These are phyloP conservation scores for Yarrowia yakushimensis DNA, from an alignment of 805 yeast genomes.

Conservation along the genomic window DNA sequence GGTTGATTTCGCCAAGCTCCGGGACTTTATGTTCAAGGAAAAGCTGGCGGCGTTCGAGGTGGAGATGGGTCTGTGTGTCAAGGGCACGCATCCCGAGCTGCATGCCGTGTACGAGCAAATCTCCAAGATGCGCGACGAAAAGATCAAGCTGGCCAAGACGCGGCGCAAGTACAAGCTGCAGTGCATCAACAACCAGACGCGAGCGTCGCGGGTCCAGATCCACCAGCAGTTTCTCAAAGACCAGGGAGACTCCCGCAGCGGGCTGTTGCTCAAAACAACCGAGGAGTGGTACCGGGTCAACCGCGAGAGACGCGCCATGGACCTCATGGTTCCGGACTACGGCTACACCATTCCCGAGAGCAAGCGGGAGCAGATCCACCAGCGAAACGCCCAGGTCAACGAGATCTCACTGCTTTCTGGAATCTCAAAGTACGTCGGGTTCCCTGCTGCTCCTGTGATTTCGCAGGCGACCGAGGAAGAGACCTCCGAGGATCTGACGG, in stretches of 20 bases:
- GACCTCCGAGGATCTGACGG: constrained; percentile 64
- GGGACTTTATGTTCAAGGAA: constrained; percentile 82
- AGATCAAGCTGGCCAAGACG: constrained; percentile 49
- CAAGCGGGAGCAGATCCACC: constrained; percentile 53
- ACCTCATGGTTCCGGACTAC: constrained; percentile 51
- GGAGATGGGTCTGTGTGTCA: constrained; percentile 80
- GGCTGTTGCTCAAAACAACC: constrained; percentile 69
- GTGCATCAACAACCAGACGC: constrained; percentile 76
- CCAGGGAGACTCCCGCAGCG: constrained; percentile 60
- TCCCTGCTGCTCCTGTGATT: constrained; percentile 78
- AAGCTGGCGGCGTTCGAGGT: constrained; percentile 71
- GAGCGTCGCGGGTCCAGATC: constrained; percentile 69
- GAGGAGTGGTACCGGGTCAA: constrained; percentile 88
- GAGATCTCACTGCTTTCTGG: constrained; percentile 72
- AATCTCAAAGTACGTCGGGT: constrained; percentile 61
- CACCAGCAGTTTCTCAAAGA: constrained; percentile 80
- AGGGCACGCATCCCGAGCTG: constrained; percentile 90
- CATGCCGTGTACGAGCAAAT: constrained; percentile 66
- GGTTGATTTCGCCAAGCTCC: constrained; percentile 74
- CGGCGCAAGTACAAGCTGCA: constrained; percentile 62
- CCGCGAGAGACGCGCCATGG: constrained; percentile 80
- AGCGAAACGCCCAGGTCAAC: constrained; percentile 60
- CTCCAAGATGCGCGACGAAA: constrained; percentile 68
- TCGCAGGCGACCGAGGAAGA: constrained; percentile 67
- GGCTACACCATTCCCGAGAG: constrained; percentile 43